These are phyloP conservation scores for Termitomyces sp. DNA, from an alignment of 768 basidiomycete species.

Conservation along the genomic window DNA sequence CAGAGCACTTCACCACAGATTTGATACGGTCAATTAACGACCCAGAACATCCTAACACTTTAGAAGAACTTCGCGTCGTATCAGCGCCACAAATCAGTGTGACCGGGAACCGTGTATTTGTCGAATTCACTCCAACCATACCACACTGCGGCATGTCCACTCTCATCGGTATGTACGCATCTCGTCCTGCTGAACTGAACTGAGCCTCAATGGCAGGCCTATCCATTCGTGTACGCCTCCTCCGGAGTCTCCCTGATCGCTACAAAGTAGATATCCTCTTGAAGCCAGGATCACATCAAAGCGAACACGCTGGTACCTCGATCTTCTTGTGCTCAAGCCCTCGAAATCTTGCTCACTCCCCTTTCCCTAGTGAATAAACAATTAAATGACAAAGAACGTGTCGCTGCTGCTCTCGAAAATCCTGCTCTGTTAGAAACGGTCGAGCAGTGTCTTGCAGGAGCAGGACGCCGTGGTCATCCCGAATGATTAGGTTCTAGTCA, in stretches of 20 bases:
- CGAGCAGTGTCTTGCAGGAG: conserved; percentile 57
- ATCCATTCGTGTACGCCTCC: conserved; percentile 90
- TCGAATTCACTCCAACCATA: conserved; percentile 97
- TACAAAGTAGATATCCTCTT: conserved; percentile 95
- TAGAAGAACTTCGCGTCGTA: conserved; percentile 95
- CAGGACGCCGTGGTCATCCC: conserved; percentile 29
- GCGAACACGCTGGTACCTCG: conserved; percentile 78
- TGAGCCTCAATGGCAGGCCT: conserved; percentile 53
- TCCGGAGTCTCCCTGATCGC: conserved; percentile 85
- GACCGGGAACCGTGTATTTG: conserved; percentile 62
- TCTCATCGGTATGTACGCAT: conserved; percentile 69
- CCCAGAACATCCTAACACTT: conserved; percentile 90
- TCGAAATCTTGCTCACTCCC: neutral
- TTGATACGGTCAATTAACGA: conserved; percentile 91
- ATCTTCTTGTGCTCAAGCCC: neutral
- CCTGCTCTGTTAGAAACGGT: conserved; percentile 81
- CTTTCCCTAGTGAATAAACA: conserved; percentile 85
- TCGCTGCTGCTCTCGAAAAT: conserved; percentile 96
- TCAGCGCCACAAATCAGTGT: conserved; percentile 79
- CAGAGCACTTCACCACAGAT: conserved; percentile 44
- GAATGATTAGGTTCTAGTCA: conserved; percentile 11
- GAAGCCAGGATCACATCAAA: conserved; percentile 94
- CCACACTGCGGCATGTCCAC: conserved; percentile 99
- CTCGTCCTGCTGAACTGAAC: conserved; percentile 1
- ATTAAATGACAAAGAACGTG: conserved; percentile 97